Percentiles rank a stretch among this genome's conserved stretches.
Conservation (phyloP, 1,284 basidiomycete genomes). For the Anthracocystis setariae region DNA sequence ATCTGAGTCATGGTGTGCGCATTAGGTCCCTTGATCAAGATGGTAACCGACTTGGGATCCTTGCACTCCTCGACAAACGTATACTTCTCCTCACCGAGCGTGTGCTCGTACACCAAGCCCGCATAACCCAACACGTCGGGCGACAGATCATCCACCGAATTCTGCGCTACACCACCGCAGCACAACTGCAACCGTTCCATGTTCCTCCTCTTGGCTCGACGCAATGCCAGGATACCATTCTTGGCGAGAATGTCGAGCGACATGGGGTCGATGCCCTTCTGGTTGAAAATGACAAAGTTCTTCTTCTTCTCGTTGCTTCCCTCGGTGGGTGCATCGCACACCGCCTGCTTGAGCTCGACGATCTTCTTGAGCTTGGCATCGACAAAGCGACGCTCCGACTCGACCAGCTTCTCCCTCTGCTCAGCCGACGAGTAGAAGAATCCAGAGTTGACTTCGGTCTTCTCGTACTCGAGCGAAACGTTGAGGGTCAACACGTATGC, state of each 20-base stretch:
- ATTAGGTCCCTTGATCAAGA: slow-evolving; percentile 89
- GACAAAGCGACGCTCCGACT: slow-evolving; percentile 92
- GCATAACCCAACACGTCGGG: slow-evolving; percentile 95
- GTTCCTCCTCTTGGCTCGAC: slow-evolving; percentile 88
- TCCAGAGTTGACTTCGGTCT: slow-evolving; percentile 99
- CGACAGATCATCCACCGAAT: slow-evolving; percentile 94
- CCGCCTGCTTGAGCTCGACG: slow-evolving; percentile 93
- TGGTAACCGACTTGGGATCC: slow-evolving; percentile 93
- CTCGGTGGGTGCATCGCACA: slow-evolving; percentile 75
- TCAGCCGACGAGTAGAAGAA: slow-evolving; percentile 99
- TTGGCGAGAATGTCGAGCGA: slow-evolving; percentile 96
- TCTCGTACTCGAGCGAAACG: slow-evolving; percentile 98
- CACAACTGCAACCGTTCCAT: slow-evolving; percentile 73
- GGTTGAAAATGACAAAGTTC: slow-evolving; percentile 95
- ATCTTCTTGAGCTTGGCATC: slow-evolving; percentile 97
- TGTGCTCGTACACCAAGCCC: slow-evolving; percentile 98
- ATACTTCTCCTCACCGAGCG: slow-evolving; percentile 97
- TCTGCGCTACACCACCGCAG: slow-evolving; percentile 94
- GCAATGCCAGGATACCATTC: slow-evolving; percentile 92
- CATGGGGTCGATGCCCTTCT: slow-evolving; percentile 99
- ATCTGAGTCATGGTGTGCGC: slow-evolving; percentile 95
- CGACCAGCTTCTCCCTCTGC: slow-evolving; percentile 97
- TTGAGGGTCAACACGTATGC: slow-evolving; percentile 95
- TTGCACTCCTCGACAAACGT: slow-evolving; percentile 98
- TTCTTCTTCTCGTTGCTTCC: slow-evolving; percentile 72